Conservation (phyloP, 768 basidiomycete genomes). For the Cystobasidium ongulense region DNA sequence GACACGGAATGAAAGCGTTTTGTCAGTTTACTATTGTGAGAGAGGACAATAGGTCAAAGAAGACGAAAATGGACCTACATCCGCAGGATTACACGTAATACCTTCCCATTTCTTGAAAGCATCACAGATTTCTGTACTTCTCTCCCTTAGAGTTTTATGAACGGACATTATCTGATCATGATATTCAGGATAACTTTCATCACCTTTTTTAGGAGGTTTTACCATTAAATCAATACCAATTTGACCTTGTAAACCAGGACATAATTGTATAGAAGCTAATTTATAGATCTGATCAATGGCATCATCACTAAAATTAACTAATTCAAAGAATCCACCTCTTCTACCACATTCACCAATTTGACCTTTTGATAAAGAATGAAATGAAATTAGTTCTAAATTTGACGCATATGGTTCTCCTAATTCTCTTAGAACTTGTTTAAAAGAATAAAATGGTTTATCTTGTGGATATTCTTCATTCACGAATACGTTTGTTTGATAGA, state of each 20-base stretch:
- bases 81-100: conserved; percentile 75
- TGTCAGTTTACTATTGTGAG: conserved; percentile 28
- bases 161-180: conserved; percentile 72
- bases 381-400: conserved; percentile 70
- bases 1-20: conserved; percentile 39
- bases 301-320: conserved; percentile 67
- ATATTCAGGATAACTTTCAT: conserved; percentile 69
- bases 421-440: conserved; percentile 74
- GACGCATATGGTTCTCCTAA: conserved; percentile 54
- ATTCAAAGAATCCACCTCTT: conserved; percentile 95
- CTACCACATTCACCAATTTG: conserved; percentile 92
- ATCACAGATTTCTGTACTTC: conserved; percentile 64
- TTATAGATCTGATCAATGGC: conserved; percentile 86
- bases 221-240: conserved; percentile 90
- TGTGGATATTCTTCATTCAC: conserved; percentile 50
- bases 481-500: conserved; percentile 94
- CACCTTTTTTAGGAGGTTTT: conserved; percentile 71
- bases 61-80: conserved; percentile 37
- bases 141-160: conserved; percentile 62
- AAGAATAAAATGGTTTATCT: conserved; percentile 73
- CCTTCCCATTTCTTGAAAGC: conserved; percentile 76
- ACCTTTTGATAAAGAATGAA: conserved; percentile 97
- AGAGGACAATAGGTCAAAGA: background rate
- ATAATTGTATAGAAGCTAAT: conserved; percentile 82
- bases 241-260: conserved; percentile 82